These are phyloP conservation scores for Ballota nigra DNA, from an alignment of 257 asterid species.

Conservation along the genomic window DNA sequence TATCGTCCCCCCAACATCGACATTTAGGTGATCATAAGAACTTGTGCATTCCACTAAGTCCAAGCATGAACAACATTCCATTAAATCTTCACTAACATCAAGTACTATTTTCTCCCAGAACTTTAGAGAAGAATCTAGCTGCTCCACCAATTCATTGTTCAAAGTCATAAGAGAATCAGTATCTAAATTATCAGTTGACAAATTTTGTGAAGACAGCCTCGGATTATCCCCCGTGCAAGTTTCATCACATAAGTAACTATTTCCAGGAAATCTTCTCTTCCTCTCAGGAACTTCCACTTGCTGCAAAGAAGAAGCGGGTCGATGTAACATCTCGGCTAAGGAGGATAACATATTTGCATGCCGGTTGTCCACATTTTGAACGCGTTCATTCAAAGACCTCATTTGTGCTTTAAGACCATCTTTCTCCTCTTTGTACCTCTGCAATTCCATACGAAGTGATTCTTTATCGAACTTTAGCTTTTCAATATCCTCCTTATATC, in stretches of 20 bases:
- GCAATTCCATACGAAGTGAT: slow-evolving; percentile 48
- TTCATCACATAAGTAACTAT: slow-evolving; percentile 42
- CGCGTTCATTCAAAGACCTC: slow-evolving; percentile 43
- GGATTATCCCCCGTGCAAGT: slow-evolving; percentile 33
- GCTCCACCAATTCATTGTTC: slow-evolving; percentile 49
- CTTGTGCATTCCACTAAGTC: slow-evolving; percentile 50
- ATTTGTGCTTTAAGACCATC: slow-evolving; percentile 45
- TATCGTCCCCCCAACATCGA: slow-evolving; percentile 35
- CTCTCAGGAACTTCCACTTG: slow-evolving; percentile 46
- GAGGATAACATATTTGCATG: slow-evolving; percentile 56
- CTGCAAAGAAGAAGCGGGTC: slow-evolving; percentile 38
- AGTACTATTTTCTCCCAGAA: slow-evolving; percentile 60
- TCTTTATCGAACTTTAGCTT: slow-evolving; percentile 57
- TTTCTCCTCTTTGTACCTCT: slow-evolving; percentile 50
- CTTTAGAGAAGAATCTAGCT: slow-evolving; percentile 54
- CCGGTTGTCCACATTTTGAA: slow-evolving; percentile 42
- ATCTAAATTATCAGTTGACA: slow-evolving; percentile 35
- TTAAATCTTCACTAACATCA: slow-evolving; percentile 41
- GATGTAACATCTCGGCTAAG: slow-evolving; percentile 42
- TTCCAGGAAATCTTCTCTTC: slow-evolving; percentile 70
- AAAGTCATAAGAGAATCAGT: slow-evolving; percentile 39
- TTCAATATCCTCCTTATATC: slow-evolving; percentile 61
- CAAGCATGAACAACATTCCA: slow-evolving; percentile 36
- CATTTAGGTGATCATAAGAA: slow-evolving; percentile 54
- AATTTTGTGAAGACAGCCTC: slow-evolving; percentile 36